Conservation (phyloP, 2,329 filamentous ascomycete species). For the Microdochium nivale region DNA sequence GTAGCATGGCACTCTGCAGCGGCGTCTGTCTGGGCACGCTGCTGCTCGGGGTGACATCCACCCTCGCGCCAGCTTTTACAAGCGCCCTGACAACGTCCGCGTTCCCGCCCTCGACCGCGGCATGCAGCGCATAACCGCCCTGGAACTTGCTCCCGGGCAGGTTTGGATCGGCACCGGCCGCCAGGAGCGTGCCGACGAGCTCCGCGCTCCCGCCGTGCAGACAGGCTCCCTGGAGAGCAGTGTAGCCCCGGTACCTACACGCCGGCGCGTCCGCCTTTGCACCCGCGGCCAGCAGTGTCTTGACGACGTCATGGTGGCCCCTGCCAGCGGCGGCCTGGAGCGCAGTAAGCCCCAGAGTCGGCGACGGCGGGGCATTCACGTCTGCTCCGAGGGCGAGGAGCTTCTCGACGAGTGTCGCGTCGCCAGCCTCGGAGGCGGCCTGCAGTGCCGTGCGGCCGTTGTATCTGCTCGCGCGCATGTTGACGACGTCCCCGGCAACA, state of each 20-base stretch:
- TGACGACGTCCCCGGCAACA: conserved; percentile 9
- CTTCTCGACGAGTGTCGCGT: conserved; percentile 12
- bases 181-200: conserved; percentile 18
- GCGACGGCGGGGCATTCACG: conserved; percentile 21
- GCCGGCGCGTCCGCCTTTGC: conserved; percentile 23
- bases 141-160: conserved; percentile 20
- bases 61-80: conserved; percentile 23
- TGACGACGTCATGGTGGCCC: conserved; percentile 15
- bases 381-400: conserved; percentile 18
- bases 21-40: conserved; percentile 17
- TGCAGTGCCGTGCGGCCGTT: conserved; percentile 25
- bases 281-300: conserved; percentile 18
- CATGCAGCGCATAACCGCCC: conserved; percentile 29
- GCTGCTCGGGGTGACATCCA: conserved; percentile 20
- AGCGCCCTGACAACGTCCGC: conserved; percentile 17
- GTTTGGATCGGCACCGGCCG: conserved; percentile 19
- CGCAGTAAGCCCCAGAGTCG: conserved; percentile 26
- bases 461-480: conserved; percentile 18
- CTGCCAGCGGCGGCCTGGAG: conserved; percentile 25
- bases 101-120: conserved; percentile 20
- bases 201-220: conserved; percentile 9
- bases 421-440: conserved; percentile 20
- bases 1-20: conserved; percentile 23
- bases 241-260: conserved; percentile 26
- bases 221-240: conserved; percentile 28